phyloP scores from a whole-genome alignment of 495 filamentous ascomycete genomes.

The Aspergillus leporis region DNA sequence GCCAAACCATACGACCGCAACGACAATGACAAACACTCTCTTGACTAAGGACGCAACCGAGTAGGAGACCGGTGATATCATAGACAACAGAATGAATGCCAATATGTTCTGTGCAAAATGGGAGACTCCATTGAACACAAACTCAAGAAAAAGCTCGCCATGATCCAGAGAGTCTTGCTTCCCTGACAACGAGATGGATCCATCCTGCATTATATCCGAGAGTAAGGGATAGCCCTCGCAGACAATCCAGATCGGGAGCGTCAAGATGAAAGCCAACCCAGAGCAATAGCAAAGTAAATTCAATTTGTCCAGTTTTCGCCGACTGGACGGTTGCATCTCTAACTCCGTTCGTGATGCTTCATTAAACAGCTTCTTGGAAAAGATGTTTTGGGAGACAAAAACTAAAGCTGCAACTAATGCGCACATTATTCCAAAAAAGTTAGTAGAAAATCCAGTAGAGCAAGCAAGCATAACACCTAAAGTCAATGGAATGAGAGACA shows the following conservation, averaged over 20 bases:
- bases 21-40: conserved; percentile 93
- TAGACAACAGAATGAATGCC: conserved; percentile 85
- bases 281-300: conserved; percentile 97
- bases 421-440: conserved; percentile 83
- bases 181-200: conserved; percentile 68
- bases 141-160: conserved; percentile 74
- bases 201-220: conserved; percentile 45
- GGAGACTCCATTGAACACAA: conserved; percentile 94
- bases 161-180: conserved; percentile 75
- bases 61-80: conserved; percentile 95
- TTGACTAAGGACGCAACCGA: conserved; percentile 94
- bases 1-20: conserved; percentile 95
- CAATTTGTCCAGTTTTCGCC: conserved; percentile 88
- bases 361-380: conserved; percentile 98
- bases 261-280: conserved; percentile 85
- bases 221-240: conserved; percentile 75
- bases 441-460: conserved; percentile 81
- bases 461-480: conserved; percentile 93
- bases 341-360: conserved; percentile 81
- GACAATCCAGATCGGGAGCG: conserved; percentile 92
- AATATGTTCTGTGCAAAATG: conserved; percentile 97
- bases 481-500: conserved; percentile 90
- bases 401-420: conserved; percentile 86
- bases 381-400: conserved; percentile 98
- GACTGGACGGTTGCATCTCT: conserved; percentile 55